Percentiles rank a stretch among this genome's conserved stretches.
phyloP scores from a whole-genome alignment of 75 land plant genomes.

The Selaginella moellendorffii region DNA sequence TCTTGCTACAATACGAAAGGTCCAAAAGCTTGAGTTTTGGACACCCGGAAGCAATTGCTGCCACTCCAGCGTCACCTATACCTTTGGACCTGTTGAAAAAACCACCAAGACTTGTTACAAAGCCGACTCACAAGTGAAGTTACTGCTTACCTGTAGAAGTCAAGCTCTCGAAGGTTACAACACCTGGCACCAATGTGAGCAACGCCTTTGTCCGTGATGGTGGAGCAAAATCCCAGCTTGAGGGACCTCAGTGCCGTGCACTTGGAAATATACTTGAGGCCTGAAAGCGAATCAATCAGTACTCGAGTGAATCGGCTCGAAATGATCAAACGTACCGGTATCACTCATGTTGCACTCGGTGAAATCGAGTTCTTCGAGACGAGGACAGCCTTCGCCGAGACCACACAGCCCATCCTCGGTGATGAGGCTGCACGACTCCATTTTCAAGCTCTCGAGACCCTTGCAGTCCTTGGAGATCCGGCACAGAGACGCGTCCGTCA shows the following conservation, averaged over 20 bases:
- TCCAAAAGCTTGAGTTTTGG: constrained; percentile 40
- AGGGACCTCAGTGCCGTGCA: constrained; percentile 45
- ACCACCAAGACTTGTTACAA: background rate
- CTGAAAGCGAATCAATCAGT: constrained; percentile 28
- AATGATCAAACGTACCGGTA: constrained; percentile 31
- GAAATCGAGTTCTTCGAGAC: constrained; percentile 70
- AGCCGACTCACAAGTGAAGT: background rate
- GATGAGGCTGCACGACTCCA: constrained; percentile 71
- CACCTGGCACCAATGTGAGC: constrained; percentile 39
- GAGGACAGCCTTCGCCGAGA: constrained; percentile 45
- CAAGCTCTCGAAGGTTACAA: constrained; percentile 50
- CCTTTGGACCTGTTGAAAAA: constrained; percentile 38
- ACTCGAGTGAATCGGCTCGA: background rate
- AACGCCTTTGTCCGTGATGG: constrained; percentile 54
- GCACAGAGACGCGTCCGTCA: constrained; percentile 45
- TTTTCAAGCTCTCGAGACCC: constrained; percentile 49
- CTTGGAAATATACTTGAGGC: constrained; percentile 47
- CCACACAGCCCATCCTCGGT: constrained; percentile 37
- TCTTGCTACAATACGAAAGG: constrained; percentile 54
- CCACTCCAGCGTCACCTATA: constrained; percentile 51
- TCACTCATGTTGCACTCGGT: constrained; percentile 78
- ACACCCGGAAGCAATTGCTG: constrained; percentile 53
- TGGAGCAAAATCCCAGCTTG: constrained; percentile 60
- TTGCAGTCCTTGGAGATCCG: constrained; percentile 48
- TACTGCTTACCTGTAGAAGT: constrained; percentile 61